Evolutionary conservation across 192 early-diverging fungal species (phyloP).

Genomic region (Gonapodya sp.): DNA sequence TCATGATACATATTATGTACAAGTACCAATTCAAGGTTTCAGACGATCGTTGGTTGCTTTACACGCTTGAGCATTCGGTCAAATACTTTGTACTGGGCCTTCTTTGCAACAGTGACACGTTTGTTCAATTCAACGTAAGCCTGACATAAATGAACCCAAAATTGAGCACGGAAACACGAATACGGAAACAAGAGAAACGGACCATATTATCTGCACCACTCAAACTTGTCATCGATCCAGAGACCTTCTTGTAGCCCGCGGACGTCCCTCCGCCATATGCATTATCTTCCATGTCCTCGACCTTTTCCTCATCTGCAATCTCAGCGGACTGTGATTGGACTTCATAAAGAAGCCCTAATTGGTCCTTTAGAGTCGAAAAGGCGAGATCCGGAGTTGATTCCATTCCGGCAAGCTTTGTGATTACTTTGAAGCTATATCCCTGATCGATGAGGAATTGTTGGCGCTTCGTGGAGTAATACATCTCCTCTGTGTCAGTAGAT

Average conservation of each 20-base stretch:
- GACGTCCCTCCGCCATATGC: neutral
- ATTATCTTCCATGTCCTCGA: neutral
- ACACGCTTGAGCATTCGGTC: neutral
- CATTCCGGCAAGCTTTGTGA: conserved; percentile 90
- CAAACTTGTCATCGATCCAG: neutral
- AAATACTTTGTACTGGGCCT: neutral
- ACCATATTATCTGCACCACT: conserved; percentile 11
- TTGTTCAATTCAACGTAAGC: conserved; percentile 7
- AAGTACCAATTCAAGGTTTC: too few species aligned
- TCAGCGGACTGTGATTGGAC: conserved; percentile 38
- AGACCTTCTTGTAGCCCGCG: neutral
- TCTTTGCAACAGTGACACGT: neutral
- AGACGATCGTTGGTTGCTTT: neutral
- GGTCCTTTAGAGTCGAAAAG: conserved; percentile 58
- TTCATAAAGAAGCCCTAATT: conserved; percentile 74
- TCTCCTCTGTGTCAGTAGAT: conserved; percentile 96
- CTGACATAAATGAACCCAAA: neutral
- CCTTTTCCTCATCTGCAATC: neutral
- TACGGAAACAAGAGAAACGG: neutral
- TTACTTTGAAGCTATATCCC: conserved; percentile 98
- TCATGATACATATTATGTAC: too few species aligned
- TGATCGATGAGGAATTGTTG: conserved; percentile 99
- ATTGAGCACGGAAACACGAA: neutral
- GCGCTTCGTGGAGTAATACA: conserved; percentile 94
- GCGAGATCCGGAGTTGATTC: conserved; percentile 67